A percentile compares a stretch with the other conserved stretches of the same genome.
phyloP scores from a whole-genome alignment of 768 basidiomycete species.

The Podaxis sp. region DNA sequence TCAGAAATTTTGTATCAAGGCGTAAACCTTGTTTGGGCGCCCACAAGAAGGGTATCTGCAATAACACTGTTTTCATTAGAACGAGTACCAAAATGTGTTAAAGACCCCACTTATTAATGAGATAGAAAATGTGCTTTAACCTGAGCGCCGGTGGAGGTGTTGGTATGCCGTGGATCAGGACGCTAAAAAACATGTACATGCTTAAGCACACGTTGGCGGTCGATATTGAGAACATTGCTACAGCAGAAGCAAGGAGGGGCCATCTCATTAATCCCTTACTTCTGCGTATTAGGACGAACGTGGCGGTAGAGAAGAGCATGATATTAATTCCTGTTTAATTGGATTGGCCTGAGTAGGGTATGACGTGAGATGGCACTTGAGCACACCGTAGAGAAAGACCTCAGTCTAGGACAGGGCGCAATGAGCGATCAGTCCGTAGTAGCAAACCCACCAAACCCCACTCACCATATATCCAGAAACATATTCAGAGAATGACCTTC shows the following conservation, averaged over 20 bases:
- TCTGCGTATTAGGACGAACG: constrained; percentile 27
- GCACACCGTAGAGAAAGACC: background rate
- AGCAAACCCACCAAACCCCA: background rate
- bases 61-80: constrained; percentile 9
- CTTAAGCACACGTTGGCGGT: constrained; percentile 32
- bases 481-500: background rate
- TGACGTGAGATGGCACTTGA: too few species aligned
- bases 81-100: background rate
- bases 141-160: constrained; percentile 20
- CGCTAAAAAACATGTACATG: constrained; percentile 26
- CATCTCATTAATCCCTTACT: constrained; percentile 22
- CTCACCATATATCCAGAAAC: constrained; percentile 1
- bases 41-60: constrained; percentile 15
- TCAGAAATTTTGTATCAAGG: background rate
- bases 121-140: constrained; percentile 34
- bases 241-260: constrained; percentile 27
- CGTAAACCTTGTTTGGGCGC: background rate
- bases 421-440: too few species aligned
- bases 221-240: constrained; percentile 34
- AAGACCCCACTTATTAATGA: constrained; percentile 36
- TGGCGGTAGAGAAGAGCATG: constrained; percentile 33
- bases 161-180: constrained; percentile 18
- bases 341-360: background rate
- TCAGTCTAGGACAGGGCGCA: background rate
- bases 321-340: constrained; percentile 30